A percentile compares a stretch with the other conserved stretches of the same genome.
phyloP scores from a whole-genome alignment of 805 yeast species.

The Kluyveromyces dobzhanskii region DNA sequence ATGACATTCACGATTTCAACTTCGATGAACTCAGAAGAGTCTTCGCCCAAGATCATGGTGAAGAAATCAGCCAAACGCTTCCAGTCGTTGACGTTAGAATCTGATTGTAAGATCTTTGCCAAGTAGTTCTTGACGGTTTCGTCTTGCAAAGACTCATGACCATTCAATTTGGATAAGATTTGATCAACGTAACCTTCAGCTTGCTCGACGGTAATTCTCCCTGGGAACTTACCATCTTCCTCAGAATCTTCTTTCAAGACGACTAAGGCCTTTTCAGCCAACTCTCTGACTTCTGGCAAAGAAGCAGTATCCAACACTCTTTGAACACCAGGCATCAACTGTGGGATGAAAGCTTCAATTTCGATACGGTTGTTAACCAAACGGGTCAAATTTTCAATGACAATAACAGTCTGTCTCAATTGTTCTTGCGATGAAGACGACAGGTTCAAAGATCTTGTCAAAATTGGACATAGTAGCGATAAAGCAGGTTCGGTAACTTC shows the following conservation, averaged over 20 bases:
- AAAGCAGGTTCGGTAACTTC: constrained; percentile 97
- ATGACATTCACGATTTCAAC: constrained; percentile 39
- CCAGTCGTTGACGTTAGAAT: constrained; percentile 71
- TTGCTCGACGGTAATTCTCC: constrained; percentile 52
- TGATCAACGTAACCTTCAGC: constrained; percentile 38
- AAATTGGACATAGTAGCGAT: constrained; percentile 82
- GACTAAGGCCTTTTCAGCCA: constrained; percentile 76
- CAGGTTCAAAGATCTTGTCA: constrained; percentile 79
- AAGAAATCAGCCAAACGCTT: constrained; percentile 50
- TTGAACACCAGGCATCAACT: constrained; percentile 82
- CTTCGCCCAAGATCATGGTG: constrained; percentile 31
- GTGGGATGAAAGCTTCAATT: constrained; percentile 80
- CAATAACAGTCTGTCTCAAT: constrained; percentile 92
- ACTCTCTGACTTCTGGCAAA: constrained; percentile 90
- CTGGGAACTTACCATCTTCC: constrained; percentile 66
- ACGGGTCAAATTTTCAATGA: constrained; percentile 90
- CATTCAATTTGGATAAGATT: constrained; percentile 10
- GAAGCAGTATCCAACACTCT: constrained; percentile 87
- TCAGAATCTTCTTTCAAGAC: constrained; percentile 79
- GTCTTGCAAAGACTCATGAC: constrained; percentile 21
- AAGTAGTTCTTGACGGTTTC: constrained; percentile 39
- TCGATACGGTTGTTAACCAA: constrained; percentile 89
- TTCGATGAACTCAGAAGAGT: constrained; percentile 30
- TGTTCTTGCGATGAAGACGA: constrained; percentile 88
- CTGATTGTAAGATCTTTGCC: constrained; percentile 44